Conservation (phyloP, 371 early-diverging fungal genomes). For the Vairimorpha necatrix region DNA sequence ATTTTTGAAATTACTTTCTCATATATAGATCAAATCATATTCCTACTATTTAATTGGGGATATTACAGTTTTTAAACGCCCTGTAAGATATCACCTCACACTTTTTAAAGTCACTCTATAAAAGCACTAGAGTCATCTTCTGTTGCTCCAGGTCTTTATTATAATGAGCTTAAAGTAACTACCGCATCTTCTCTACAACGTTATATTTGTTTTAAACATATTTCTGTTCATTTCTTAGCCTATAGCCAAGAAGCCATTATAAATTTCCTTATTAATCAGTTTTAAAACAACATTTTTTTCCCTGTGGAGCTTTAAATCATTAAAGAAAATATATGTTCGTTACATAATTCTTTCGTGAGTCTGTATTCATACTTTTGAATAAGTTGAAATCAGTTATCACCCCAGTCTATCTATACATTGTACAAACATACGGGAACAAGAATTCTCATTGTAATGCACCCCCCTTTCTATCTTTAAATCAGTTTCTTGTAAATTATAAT, state of each 20-base stretch:
- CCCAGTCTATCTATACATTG: too few species aligned
- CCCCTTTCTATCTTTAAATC: too few species aligned
- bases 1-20: background rate
- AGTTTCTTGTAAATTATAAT: too few species aligned
- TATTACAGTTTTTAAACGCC: background rate
- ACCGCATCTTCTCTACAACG: background rate
- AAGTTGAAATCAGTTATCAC: too few species aligned
- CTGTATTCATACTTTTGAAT: too few species aligned
- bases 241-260: background rate
- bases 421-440: too few species aligned
- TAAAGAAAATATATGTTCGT: too few species aligned
- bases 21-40: background rate
- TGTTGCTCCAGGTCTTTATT: constrained; percentile 3
- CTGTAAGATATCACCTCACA: background rate
- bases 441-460: too few species aligned
- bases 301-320: too few species aligned
- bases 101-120: background rate
- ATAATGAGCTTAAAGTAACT: background rate
- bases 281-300: too few species aligned
- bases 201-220: background rate
- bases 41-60: constrained; percentile 2
- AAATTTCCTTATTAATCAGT: too few species aligned
- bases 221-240: background rate
- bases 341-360: too few species aligned
- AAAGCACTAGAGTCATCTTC: constrained; percentile 1